phyloP scores from a whole-genome alignment of 2,329 filamentous ascomycete species.

The Apiospora arundinis region DNA sequence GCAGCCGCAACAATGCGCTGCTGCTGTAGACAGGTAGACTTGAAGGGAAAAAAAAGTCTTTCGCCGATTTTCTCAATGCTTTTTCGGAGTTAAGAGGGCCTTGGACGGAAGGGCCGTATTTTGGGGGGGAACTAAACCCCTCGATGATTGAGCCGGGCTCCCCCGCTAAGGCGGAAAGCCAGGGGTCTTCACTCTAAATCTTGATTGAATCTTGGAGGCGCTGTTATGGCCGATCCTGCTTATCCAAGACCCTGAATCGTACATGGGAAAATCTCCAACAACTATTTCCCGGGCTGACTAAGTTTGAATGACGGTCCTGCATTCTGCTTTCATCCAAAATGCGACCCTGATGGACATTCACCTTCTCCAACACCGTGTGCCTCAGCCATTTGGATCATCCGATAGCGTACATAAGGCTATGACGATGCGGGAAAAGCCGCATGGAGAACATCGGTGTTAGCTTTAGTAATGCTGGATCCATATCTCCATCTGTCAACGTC shows the following conservation, averaged over 20 bases:
- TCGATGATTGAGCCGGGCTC: neutral
- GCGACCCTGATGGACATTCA: neutral
- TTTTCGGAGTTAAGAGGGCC: neutral
- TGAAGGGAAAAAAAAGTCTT: neutral
- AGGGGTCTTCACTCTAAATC: neutral
- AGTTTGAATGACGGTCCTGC: neutral
- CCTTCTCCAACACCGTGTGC: neutral
- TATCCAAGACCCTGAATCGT: neutral
- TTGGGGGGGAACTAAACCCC: neutral
- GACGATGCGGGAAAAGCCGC: conserved; percentile 6
- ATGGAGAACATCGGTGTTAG: conserved; percentile 14
- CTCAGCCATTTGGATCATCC: neutral
- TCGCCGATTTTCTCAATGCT: neutral
- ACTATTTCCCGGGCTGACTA: neutral
- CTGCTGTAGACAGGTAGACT: neutral
- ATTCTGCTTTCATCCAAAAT: neutral
- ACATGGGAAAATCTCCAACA: neutral
- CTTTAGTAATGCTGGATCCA: conserved; percentile 13
- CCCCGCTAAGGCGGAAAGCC: neutral
- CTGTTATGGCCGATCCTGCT: neutral
- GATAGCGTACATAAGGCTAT: neutral
- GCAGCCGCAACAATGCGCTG: neutral
- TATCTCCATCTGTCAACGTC: conserved; percentile 7
- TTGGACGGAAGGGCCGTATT: neutral
- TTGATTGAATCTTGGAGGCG: neutral